These are phyloP conservation scores for Rhizomucor miehei DNA, from an alignment of 371 early-diverging fungal species.

Conservation along the genomic window DNA sequence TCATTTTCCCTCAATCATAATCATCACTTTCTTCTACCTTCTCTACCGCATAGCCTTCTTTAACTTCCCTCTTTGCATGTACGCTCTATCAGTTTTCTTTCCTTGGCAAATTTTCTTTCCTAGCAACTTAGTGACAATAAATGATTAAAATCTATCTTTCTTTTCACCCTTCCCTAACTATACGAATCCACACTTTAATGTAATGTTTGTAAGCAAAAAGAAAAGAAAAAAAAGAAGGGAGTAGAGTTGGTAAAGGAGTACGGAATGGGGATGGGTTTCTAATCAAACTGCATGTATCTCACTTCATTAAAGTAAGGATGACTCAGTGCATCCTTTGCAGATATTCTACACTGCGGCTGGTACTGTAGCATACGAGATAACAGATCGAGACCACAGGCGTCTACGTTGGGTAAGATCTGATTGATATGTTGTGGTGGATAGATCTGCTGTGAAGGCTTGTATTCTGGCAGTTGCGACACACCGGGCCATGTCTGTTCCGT, in stretches of 20 bases:
- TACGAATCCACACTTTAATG: neutral
- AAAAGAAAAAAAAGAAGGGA: conserved; percentile 1
- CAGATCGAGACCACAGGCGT: conserved; percentile 72
- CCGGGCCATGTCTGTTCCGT: conserved; percentile 86
- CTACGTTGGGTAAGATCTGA: conserved; percentile 75
- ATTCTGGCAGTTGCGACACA: conserved; percentile 88
- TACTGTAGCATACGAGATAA: conserved; percentile 78
- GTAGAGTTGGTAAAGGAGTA: no score
- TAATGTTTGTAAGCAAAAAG: no score
- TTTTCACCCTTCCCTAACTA: no score
- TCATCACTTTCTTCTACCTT: neutral
- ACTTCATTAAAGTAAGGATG: conserved; percentile 83
- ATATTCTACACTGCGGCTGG: conserved; percentile 79
- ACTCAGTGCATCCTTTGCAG: conserved; percentile 81
- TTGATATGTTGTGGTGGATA: conserved; percentile 69
- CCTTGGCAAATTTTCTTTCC: neutral
- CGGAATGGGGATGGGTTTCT: neutral
- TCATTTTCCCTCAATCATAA: neutral
- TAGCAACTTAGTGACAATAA: neutral
- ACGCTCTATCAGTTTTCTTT: no score
- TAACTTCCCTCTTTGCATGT: conserved; percentile 2
- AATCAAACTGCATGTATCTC: conserved; percentile 25
- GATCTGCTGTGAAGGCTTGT: conserved; percentile 69
- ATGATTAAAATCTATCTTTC: no score
- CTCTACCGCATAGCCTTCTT: neutral